Percentiles rank a stretch among this genome's conserved stretches.
phyloP scores from a whole-genome alignment of 1,139 yeast genomes.

The Protomyces lactucae-debilis region DNA sequence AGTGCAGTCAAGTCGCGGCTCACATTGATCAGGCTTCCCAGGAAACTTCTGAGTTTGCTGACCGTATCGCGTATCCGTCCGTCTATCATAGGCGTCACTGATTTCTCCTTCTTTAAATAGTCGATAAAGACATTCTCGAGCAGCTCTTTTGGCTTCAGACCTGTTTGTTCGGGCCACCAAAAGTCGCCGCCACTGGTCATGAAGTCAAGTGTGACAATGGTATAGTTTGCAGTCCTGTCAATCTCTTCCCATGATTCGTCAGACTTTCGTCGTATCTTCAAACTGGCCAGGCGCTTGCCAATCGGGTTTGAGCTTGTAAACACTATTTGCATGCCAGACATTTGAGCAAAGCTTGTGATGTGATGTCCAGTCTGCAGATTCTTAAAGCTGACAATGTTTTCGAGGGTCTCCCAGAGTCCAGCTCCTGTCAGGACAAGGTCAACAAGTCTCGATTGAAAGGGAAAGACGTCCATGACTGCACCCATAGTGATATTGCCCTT shows the following conservation, averaged over 20 bases:
- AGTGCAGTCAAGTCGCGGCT: not conserved
- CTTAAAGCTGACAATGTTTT: constrained; percentile 21
- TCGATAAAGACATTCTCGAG: constrained; percentile 15
- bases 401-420: constrained; percentile 13
- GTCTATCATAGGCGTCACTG: constrained; percentile 6
- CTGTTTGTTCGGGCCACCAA: constrained; percentile 24
- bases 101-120: not conserved
- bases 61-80: constrained; percentile 8
- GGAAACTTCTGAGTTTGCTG: constrained; percentile 4
- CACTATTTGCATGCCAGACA: constrained; percentile 14
- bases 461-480: constrained; percentile 18
- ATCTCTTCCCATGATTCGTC: not conserved
- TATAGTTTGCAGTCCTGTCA: not conserved
- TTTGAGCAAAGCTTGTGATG: constrained; percentile 18
- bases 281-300: constrained; percentile 9
- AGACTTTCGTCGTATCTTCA: not conserved
- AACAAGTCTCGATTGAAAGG: constrained; percentile 20
- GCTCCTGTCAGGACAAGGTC: constrained; percentile 16
- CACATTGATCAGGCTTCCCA: not conserved
- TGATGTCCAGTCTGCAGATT: constrained; percentile 22
- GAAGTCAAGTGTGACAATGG: constrained; percentile 23
- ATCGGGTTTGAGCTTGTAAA: not conserved
- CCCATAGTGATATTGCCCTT: constrained; percentile 24
- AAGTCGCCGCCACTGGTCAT: constrained; percentile 24
- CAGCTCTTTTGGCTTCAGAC: constrained; percentile 2